phyloP scores from a whole-genome alignment of 116 monocot genomes.

The Zostera marina region DNA sequence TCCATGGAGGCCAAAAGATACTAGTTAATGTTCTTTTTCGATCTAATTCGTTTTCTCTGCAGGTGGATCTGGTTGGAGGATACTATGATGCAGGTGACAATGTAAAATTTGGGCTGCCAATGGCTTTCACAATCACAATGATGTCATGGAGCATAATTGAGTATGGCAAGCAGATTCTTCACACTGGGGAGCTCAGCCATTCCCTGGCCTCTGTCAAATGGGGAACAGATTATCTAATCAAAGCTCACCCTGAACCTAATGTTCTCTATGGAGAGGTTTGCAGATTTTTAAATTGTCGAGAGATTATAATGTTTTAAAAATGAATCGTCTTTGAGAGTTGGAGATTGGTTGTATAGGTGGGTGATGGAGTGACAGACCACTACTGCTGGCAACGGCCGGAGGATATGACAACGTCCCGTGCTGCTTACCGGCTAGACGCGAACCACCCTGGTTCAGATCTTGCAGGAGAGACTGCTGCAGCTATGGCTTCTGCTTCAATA shows the following conservation, averaged over 20 bases:
- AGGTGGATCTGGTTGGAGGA: conserved; percentile 77
- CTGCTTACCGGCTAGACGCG: conserved; percentile 31
- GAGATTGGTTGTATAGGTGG: no score
- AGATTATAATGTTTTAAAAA: no score
- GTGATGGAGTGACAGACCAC: conserved; percentile 64
- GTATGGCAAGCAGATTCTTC: conserved; percentile 27
- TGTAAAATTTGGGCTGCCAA: conserved; percentile 69
- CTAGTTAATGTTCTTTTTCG: neutral
- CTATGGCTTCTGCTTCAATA: conserved; percentile 46
- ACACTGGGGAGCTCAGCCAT: conserved; percentile 47
- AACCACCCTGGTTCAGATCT: conserved; percentile 47
- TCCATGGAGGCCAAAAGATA: no score
- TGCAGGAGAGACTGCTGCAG: conserved; percentile 51
- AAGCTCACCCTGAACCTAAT: conserved; percentile 50
- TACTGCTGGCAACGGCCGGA: conserved; percentile 83
- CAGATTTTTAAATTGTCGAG: no score
- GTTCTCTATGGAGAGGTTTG: conserved; percentile 70
- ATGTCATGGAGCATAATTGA: conserved; percentile 61
- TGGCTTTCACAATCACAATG: conserved; percentile 85
- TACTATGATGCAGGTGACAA: conserved; percentile 83
- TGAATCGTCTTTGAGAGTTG: no score
- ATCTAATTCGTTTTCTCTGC: neutral
- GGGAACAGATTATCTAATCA: conserved; percentile 62
- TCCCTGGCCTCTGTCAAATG: conserved; percentile 56
- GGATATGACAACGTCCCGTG: conserved; percentile 65